Percentiles rank a stretch among this genome's conserved stretches.
Conservation (phyloP, 768 basidiomycete genomes). For the Hysterangium stoloniferum region DNA sequence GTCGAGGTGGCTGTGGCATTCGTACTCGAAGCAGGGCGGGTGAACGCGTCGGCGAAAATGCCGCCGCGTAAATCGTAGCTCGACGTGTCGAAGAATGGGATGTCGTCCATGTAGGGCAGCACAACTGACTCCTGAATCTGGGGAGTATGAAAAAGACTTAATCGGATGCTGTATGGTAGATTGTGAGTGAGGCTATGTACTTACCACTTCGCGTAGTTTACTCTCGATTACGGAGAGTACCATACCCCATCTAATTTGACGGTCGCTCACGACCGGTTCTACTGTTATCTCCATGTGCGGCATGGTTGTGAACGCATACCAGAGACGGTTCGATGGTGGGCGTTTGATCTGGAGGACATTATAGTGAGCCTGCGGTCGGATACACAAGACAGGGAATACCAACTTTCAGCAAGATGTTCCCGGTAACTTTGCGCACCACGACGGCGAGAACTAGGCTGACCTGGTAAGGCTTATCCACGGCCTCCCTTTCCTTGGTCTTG, state of each 20-base stretch:
- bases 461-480: conserved; percentile 79
- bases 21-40: conserved; percentile 1
- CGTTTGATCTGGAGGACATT: conserved; percentile 47
- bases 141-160: not conserved
- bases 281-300: conserved; percentile 86
- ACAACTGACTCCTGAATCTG: conserved; percentile 94
- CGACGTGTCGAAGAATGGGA: conserved; percentile 85
- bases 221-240: conserved; percentile 86
- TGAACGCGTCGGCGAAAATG: conserved; percentile 74
- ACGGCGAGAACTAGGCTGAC: conserved; percentile 87
- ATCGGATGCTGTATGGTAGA: not conserved
- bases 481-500: conserved; percentile 31
- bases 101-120: conserved; percentile 96
- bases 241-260: conserved; percentile 92
- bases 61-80: conserved; percentile 68
- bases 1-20: conserved; percentile 7
- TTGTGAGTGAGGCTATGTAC: conserved; percentile 18
- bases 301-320: conserved; percentile 90
- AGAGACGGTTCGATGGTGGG: conserved; percentile 92
- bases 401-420: conserved; percentile 74
- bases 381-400: not conserved
- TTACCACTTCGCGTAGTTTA: conserved; percentile 77
- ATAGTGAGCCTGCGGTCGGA: conserved; percentile 14
- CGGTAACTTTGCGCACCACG: conserved; percentile 83
- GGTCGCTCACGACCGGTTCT: conserved; percentile 89